Evolutionary conservation across 1,284 basidiomycete species (phyloP).

Genomic region (Coniophora puteana): DNA sequence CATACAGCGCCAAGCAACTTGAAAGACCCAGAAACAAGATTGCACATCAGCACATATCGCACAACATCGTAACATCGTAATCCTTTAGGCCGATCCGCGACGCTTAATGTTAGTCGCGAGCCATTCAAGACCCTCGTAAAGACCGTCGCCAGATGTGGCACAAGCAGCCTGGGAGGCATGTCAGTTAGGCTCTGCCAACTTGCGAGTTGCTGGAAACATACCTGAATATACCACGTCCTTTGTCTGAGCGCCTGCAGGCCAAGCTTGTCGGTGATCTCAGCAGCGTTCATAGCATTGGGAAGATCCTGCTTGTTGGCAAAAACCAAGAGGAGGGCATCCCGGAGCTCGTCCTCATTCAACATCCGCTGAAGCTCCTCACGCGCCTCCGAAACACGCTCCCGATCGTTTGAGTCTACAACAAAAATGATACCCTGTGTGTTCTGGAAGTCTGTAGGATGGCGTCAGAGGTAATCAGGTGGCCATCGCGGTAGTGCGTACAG

Average conservation of each 20-base stretch:
- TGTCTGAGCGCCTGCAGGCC: slow-evolving; percentile 96
- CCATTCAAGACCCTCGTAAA: slow-evolving; percentile 99
- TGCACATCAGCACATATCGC: slow-evolving; percentile 45
- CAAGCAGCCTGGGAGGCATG: slow-evolving; percentile 75
- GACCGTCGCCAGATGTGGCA: slow-evolving; percentile 97
- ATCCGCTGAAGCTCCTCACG: slow-evolving; percentile 99
- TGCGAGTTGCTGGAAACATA: slow-evolving; percentile 30
- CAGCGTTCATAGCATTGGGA: slow-evolving; percentile 99
- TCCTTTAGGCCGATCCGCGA: slow-evolving; percentile 60
- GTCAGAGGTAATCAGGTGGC: slow-evolving; percentile 12
- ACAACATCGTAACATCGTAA: slow-evolving; percentile 32
- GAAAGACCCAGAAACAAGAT: slow-evolving; percentile 43
- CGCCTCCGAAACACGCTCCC: slow-evolving; percentile 99
- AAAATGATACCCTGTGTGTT: slow-evolving; percentile 99
- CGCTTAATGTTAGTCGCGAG: slow-evolving; percentile 88
- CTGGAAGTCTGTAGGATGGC: slow-evolving; percentile 83
- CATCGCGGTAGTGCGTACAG: slow-evolving; percentile 58
- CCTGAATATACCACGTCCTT: slow-evolving; percentile 99
- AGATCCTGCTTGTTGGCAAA: slow-evolving; percentile 99
- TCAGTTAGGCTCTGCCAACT: slow-evolving; percentile 19
- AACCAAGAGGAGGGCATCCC: slow-evolving; percentile 96
- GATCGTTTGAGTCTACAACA: slow-evolving; percentile 99
- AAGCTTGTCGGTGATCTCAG: slow-evolving; percentile 99
- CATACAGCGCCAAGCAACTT: no score
- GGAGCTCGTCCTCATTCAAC: slow-evolving; percentile 99